Evolutionary conservation across 2,329 filamentous ascomycete species (phyloP).

Genomic region (Mollisia scopiformis): DNA sequence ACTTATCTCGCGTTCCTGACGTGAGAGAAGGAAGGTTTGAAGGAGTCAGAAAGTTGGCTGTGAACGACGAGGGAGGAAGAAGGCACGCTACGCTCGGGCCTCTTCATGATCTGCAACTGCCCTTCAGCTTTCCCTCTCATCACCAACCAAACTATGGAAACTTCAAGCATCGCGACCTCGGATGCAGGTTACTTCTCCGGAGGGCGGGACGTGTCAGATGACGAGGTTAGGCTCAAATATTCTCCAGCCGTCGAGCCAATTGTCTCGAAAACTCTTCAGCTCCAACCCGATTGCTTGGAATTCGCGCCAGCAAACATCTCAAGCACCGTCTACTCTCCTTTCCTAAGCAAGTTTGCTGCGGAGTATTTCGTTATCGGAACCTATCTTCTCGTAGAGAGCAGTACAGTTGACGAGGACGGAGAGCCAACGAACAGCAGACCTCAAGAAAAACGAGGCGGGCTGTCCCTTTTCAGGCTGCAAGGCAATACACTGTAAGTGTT

Average conservation of each 20-base stretch:
- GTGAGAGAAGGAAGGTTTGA: not conserved
- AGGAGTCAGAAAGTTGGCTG: not conserved
- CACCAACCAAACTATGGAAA: not conserved
- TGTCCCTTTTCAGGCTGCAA: constrained; percentile 57
- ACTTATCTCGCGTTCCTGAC: not conserved
- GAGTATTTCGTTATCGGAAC: not conserved
- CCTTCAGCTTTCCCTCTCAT: not conserved
- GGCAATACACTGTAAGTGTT: constrained; percentile 57
- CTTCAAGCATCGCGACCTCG: not conserved
- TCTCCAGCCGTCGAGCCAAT: not conserved
- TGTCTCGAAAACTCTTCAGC: not conserved
- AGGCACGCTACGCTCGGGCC: constrained; percentile 13
- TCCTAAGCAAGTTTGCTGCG: not conserved
- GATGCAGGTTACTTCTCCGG: too few relatives aligned
- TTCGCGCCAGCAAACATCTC: not conserved
- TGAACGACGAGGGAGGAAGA: not conserved
- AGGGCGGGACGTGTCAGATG: too few relatives aligned
- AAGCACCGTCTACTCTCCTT: not conserved
- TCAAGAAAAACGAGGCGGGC: constrained; percentile 60
- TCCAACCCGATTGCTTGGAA: not conserved
- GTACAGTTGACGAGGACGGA: constrained; percentile 18
- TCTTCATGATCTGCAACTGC: not conserved
- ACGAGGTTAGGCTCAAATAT: too few relatives aligned
- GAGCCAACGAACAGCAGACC: constrained; percentile 37
- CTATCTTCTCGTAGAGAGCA: not conserved